These are phyloP conservation scores for Tephrocybe sp. DNA, from an alignment of 768 basidiomycete species.

Conservation along the genomic window DNA sequence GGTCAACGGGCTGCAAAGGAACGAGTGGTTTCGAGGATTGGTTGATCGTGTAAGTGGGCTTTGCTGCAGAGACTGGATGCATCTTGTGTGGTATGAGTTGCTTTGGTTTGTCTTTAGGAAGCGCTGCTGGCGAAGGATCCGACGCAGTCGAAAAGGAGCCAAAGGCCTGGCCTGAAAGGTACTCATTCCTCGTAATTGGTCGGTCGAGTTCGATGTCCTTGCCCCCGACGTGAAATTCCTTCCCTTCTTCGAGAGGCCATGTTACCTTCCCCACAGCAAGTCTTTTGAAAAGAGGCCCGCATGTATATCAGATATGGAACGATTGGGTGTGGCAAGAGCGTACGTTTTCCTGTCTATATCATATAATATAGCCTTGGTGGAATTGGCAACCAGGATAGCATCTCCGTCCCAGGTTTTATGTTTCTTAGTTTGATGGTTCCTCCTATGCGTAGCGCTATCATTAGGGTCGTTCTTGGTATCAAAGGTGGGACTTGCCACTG, in stretches of 20 bases:
- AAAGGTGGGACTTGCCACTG: conserved; percentile 54
- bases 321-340: conserved; percentile 19
- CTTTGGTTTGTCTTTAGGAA: conserved; percentile 6
- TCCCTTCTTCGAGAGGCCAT: conserved; percentile 36
- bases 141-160: conserved; percentile 18
- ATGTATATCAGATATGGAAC: neutral
- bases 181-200: conserved; percentile 50
- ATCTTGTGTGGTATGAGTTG: conserved; percentile 17
- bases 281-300: conserved; percentile 25
- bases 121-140: neutral
- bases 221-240: conserved; percentile 36
- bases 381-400: conserved; percentile 55
- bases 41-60: too few species aligned
- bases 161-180: conserved; percentile 65
- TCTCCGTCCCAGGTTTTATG: conserved; percentile 92
- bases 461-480: neutral
- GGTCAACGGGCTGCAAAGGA: conserved; percentile 38
- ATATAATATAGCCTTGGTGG: conserved; percentile 46
- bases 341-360: conserved; percentile 67
- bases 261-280: conserved; percentile 50
- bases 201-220: conserved; percentile 70
- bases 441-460: conserved; percentile 36
- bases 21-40: conserved; percentile 24
- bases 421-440: conserved; percentile 71
- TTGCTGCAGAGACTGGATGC: too few species aligned